Percentiles rank a stretch among this genome's conserved stretches.
phyloP scores from a whole-genome alignment of 2,329 filamentous ascomycete genomes.

The Microsporum audouinii region DNA sequence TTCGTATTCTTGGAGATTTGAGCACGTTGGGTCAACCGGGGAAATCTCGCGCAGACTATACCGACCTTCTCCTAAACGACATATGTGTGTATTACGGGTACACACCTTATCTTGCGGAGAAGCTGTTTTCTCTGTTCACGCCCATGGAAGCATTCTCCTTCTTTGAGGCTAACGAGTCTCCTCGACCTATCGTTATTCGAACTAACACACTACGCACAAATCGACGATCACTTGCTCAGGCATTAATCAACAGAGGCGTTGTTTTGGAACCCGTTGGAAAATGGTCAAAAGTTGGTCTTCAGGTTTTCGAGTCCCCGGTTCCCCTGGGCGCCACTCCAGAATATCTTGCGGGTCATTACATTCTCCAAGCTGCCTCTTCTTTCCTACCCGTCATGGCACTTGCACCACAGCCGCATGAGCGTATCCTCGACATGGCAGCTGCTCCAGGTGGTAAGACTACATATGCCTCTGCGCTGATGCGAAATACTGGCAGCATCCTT shows the following conservation, averaged over 20 bases:
- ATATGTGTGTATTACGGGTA: constrained; percentile 97
- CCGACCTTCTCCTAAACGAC: constrained; percentile 73
- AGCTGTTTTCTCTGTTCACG: constrained; percentile 84
- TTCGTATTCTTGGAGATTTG: constrained; percentile 84
- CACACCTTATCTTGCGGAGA: constrained; percentile 86
- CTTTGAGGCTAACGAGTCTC: constrained; percentile 96
- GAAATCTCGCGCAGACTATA: constrained; percentile 79
- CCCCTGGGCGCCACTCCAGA: constrained; percentile 91
- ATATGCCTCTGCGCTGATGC: constrained; percentile 92
- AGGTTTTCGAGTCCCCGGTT: constrained; percentile 83
- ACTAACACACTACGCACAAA: constrained; percentile 85
- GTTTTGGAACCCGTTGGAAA: constrained; percentile 94
- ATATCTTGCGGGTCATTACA: constrained; percentile 95
- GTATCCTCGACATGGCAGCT: constrained; percentile 86
- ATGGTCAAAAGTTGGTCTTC: constrained; percentile 95
- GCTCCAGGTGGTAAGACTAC: constrained; percentile 95
- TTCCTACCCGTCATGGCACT: constrained; percentile 98
- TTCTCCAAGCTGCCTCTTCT: constrained; percentile 89
- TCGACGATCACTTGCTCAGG: constrained; percentile 71
- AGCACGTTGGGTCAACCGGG: constrained; percentile 66
- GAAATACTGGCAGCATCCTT: constrained; percentile 89
- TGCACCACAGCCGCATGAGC: constrained; percentile 83
- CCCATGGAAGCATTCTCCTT: constrained; percentile 93
- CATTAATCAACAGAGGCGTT: constrained; percentile 90
- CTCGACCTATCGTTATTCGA: constrained; percentile 85